Evolutionary conservation across 768 basidiomycete genomes (phyloP), one percentile per base, ranked within the genome.

Genomic region (Paxillus rubicundulus): DNA sequence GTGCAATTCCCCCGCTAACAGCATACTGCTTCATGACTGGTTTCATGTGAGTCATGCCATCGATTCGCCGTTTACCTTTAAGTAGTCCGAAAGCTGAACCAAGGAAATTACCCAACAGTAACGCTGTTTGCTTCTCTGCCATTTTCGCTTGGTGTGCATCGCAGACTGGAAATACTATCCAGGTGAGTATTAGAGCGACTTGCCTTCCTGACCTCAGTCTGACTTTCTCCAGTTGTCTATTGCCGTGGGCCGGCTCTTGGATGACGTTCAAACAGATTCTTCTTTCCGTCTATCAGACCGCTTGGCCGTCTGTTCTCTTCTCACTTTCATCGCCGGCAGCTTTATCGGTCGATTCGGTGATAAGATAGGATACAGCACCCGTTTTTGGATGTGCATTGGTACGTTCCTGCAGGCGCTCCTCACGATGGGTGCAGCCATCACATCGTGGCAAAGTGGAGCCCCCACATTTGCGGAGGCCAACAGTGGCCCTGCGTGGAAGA

Each of bases 231-330:
- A n/a, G n/a, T n/a, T n/a, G n/a, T n/a, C n/a, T n/a, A n/a, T n/a
- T n/a, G n/a, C n/a, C n/a, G n/a, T n/a, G n/a, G n/a, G n/a, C n/a
- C n/a, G n/a, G n/a, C n/a, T n/a, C n/a, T n/a, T n/a, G n/a, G n/a
- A n/a, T n/a, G n/a, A n/a, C n/a, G n/a, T n/a, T n/a, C n/a, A n/a
- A n/a, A n/a, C n/a, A n/a, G n/a, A n/a, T n/a, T n/a, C n/a, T n/a
- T n/a, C n/a, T n/a, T 91, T 91, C 74, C 89, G 88, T 69, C 77
- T 77, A 53, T 77, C 87, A 5, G 91, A 94, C 64, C 82, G 85
- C 66, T 88, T 89, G 64, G 89, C 89, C 18, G 73, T 93, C 52
- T 80, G 77, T 38, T 89, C 87, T 27, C 73, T 93, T 30, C 62
- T 87, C 49, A 72, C 83, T 20, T 92, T 92, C 77, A 76, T 86